Evolutionary conservation across 148 eudicot genomes (phyloP), one percentile per base, ranked within the genome.

Genomic region (Rhododendron molle): DNA sequence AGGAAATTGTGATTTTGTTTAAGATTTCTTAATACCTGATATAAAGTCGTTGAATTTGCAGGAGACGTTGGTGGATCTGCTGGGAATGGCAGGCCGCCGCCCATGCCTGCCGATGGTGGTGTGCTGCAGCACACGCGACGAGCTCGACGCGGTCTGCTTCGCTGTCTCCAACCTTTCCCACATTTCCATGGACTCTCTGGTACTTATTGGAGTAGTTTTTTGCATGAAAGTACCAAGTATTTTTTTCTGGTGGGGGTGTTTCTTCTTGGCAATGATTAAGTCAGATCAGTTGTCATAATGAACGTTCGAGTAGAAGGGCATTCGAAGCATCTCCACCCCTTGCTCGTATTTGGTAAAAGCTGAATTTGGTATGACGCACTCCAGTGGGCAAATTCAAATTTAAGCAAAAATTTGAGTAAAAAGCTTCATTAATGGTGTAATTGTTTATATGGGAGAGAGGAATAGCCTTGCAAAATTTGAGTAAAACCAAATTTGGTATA

Each of bases 1-100:
- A 1, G 69, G 47, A 36, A 40, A 21, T 79, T 18, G 12, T 18
- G 15, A 23, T 85, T 43, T 26, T 7, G 60, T 54, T 54, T 54
- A 18, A 32, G 49, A 43, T 56, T 36, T 81, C 36, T 30, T 21
- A 20, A 20, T 28, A 28, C n/a, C 43, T 80, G 7, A 44, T 23
- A n/a, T 65, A 67, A 67, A 71, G 32, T 52, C n/a, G 32, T 36
- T 56, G 62, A 43, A 46, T 54, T 84, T 78, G 84, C 82, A 96
- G 99, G 96, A 93, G 86, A 97, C 98, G 11, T 87, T 97, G 88
- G 92, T 95, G 83, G 99, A 95, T 88, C 90, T 97, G 80, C 86
- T 97, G 71, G 92, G 92, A 76, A 90, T 92, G 89, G 92, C 96
- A 0, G 99, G 97, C 5, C 93, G 92, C 54, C 92, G 93, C 40